phyloP scores from a whole-genome alignment of 2,329 filamentous ascomycete genomes.

The Aspergillus aculeatinus region DNA sequence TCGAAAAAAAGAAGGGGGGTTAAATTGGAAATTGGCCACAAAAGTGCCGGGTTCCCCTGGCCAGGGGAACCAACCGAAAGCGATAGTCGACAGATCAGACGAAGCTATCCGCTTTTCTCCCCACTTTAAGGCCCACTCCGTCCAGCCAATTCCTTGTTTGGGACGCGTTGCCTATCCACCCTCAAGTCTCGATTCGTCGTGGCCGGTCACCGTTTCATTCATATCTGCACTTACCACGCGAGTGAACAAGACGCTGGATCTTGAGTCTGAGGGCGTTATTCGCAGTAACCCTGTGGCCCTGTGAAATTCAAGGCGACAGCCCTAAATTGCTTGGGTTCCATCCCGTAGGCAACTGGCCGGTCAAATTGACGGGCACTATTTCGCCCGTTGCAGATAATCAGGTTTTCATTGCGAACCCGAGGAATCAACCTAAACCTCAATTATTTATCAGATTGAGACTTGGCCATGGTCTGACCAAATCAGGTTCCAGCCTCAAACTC shows the following conservation, averaged over 20 bases:
- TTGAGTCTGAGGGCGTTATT: too few species aligned
- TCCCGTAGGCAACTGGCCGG: too few species aligned
- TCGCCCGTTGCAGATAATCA: too few species aligned
- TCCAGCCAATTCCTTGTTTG: not conserved
- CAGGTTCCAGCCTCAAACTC: not conserved
- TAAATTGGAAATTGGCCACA: not conserved
- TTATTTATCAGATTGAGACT: too few species aligned
- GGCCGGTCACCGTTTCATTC: not conserved
- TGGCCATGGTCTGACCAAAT: not conserved
- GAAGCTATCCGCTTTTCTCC: not conserved
- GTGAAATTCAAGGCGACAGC: too few species aligned
- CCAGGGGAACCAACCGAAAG: not conserved
- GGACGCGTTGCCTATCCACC: not conserved
- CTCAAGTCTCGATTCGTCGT: not conserved
- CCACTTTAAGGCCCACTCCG: not conserved
- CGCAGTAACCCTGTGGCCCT: too few species aligned
- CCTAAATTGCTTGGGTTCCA: too few species aligned
- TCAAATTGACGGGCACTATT: too few species aligned
- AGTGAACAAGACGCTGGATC: too few species aligned
- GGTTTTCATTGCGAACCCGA: too few species aligned
- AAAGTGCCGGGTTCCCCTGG: not conserved
- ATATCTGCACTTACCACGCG: too few species aligned
- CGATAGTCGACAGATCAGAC: not conserved
- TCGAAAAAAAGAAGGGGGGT: not conserved
- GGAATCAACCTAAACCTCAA: too few species aligned